These are phyloP conservation scores for Aurantiochytrium sp. DNA, from an alignment of 108 stramenopile genomes.

Conservation along the genomic window DNA sequence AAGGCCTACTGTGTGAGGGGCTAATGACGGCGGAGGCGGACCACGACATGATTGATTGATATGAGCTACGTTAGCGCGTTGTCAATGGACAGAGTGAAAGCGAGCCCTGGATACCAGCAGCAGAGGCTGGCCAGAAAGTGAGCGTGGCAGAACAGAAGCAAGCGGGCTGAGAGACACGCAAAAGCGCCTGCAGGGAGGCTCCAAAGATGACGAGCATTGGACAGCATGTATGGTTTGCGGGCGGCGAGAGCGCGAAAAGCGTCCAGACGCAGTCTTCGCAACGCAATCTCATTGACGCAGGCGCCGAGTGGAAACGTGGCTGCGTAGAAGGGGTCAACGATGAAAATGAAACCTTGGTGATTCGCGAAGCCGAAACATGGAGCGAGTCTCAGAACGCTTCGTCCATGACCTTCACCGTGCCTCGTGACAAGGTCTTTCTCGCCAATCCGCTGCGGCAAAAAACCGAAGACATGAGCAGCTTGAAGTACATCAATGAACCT, in stretches of 20 bases:
- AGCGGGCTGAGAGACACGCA: no score
- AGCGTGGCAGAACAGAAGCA: no score
- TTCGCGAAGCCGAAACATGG: not conserved
- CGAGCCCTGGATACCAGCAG: no score
- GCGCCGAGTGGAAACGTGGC: not conserved
- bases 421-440: not conserved
- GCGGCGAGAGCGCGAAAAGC: not conserved
- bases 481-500: not conserved
- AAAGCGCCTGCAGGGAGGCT: not conserved
- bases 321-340: not conserved
- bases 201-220: not conserved
- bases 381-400: not conserved
- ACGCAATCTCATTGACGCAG: no score
- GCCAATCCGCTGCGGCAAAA: not conserved
- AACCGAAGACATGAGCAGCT: not conserved
- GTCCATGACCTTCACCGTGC: not conserved
- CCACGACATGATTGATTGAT: no score
- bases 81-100: no score
- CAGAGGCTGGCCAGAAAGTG: no score
- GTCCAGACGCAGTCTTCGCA: no score
- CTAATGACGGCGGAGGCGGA: no score
- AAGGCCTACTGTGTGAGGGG: no score
- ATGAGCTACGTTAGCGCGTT: no score
- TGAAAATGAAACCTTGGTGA: no score
- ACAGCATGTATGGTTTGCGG: not conserved